phyloP scores from a whole-genome alignment of 148 eudicot genomes.

The Vaccinium corymbosum region DNA sequence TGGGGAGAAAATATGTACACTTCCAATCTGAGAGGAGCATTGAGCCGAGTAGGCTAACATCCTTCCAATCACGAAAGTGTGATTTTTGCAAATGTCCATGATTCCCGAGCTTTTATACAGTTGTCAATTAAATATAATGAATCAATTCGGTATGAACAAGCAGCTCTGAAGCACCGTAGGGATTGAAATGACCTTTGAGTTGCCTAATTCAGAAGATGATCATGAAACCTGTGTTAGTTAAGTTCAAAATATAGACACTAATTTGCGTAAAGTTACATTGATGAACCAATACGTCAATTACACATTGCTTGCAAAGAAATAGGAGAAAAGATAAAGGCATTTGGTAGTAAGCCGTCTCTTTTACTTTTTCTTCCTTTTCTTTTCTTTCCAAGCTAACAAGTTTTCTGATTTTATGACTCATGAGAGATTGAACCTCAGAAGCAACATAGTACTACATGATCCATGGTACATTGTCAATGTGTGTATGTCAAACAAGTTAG shows the following conservation, averaged over 20 bases:
- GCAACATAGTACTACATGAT: slow-evolving; percentile 4
- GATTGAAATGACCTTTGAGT: not conserved
- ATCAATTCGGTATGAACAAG: not conserved
- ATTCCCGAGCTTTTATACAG: not conserved
- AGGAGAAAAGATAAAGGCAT: not conserved
- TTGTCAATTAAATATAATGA: not conserved
- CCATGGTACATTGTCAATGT: not conserved
- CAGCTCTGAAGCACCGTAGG: not conserved
- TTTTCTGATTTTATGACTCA: not conserved
- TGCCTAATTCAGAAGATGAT: not conserved
- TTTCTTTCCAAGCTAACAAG: not conserved
- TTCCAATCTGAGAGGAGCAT: slow-evolving; percentile 3
- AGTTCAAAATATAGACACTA: not conserved
- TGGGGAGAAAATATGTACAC: not conserved
- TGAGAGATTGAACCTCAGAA: not conserved
- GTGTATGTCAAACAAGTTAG: not conserved
- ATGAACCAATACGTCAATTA: not conserved
- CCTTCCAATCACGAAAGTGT: not conserved
- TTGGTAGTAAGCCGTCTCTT: not conserved
- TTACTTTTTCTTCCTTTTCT: not conserved
- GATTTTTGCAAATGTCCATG: not conserved
- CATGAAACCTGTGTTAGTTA: not conserved
- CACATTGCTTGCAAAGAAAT: not conserved
- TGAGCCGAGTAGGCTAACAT: not conserved
- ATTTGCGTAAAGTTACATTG: not conserved